phyloP scores from a whole-genome alignment of 371 early-diverging fungal genomes.

The Lichtheimia corymbifera region DNA sequence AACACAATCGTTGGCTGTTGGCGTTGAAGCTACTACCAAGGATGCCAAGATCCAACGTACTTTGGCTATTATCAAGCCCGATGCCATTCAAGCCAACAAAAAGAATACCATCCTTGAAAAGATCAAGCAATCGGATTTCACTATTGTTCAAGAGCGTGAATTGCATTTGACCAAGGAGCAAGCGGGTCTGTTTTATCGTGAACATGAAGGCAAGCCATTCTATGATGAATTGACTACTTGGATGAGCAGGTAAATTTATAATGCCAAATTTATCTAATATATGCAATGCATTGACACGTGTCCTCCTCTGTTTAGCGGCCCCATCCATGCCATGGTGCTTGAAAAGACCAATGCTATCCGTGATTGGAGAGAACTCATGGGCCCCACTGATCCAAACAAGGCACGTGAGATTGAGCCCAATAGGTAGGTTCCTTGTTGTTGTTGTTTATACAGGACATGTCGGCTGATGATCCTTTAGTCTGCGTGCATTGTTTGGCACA shows the following conservation, averaged over 20 bases:
- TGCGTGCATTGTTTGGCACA: conserved; percentile 68
- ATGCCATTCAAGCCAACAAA: conserved; percentile 38
- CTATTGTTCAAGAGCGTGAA: conserved; percentile 60
- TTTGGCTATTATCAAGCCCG: conserved; percentile 42
- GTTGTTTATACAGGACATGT: neutral
- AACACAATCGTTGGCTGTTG: neutral
- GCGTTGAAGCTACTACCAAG: neutral
- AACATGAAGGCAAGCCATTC: conserved; percentile 73
- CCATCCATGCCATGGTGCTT: conserved; percentile 61
- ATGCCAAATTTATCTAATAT: conserved; percentile 5
- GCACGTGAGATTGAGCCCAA: conserved; percentile 63
- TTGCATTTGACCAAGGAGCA: conserved; percentile 49
- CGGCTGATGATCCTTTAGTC: conserved; percentile 27
- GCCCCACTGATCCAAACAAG: conserved; percentile 73
- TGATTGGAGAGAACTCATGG: conserved; percentile 73
- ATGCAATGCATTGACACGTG: conserved; percentile 5
- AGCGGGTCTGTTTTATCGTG: conserved; percentile 70
- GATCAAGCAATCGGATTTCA: conserved; percentile 61
- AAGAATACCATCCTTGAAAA: conserved; percentile 58
- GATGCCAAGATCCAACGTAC: conserved; percentile 35
- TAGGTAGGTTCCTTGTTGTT: conserved; percentile 20
- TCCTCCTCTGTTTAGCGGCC: conserved; percentile 9
- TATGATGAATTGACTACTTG: conserved; percentile 70
- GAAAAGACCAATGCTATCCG: conserved; percentile 65
- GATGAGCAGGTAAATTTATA: conserved; percentile 68